Conservation (phyloP, 2,329 filamentous ascomycete species). For the Hymenoscyphus albidus region DNA sequence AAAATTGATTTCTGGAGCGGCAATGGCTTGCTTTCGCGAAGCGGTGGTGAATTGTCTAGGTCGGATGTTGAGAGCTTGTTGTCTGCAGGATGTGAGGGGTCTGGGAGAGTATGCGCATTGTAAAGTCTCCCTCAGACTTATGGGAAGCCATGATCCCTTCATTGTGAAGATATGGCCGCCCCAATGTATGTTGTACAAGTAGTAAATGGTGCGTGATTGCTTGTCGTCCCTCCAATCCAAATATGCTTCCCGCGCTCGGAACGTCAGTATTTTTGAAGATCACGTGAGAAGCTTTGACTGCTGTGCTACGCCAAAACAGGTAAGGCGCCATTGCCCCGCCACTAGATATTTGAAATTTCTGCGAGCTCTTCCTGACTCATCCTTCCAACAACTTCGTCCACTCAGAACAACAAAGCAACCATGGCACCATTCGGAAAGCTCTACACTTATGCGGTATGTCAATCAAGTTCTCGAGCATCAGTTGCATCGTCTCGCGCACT, state of each 20-base stretch:
- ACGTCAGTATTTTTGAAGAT: no score
- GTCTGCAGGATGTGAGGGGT: constrained; percentile 16
- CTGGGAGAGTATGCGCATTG: constrained; percentile 22
- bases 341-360: constrained; percentile 1
- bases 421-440: constrained; percentile 92
- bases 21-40: constrained; percentile 34
- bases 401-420: constrained; percentile 32
- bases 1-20: constrained; percentile 44
- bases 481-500: background rate
- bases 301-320: background rate
- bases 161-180: constrained; percentile 26
- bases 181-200: constrained; percentile 5
- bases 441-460: constrained; percentile 74
- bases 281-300: constrained; percentile 1
- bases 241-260: no score
- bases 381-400: background rate
- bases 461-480: background rate
- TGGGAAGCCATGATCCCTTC: constrained; percentile 33
- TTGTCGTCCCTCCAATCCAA: constrained; percentile 6
- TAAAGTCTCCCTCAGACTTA: constrained; percentile 27
- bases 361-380: background rate
- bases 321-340: background rate
- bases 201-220: constrained; percentile 2
- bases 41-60: constrained; percentile 31
- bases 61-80: constrained; percentile 16